Evolutionary conservation across 2,329 filamentous ascomycete species (phyloP), one percentile per base, ranked within the genome.

Genomic region (Sporothrix dimorphospora): DNA sequence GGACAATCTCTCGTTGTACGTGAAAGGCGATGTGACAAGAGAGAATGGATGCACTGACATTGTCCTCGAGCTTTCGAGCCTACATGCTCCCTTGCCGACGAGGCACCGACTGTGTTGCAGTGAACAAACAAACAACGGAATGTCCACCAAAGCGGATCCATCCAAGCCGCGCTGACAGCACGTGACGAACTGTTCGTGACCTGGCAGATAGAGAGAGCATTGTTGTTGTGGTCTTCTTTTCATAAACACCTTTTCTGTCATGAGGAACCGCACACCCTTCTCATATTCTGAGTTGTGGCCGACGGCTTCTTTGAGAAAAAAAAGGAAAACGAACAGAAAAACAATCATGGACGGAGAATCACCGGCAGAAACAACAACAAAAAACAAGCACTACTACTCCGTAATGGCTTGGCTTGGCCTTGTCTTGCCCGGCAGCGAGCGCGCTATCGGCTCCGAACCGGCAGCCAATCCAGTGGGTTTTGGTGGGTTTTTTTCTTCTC

Each of bases 381-480:
- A 34, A 57, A 57, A 34, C 53, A 57, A 57, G 53, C 53, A 57
- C 14, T 34, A 14, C 27, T 27, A 34, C 2, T 24, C 14, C n/a
- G n/a, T n/a, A n/a, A n/a, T n/a, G n/a, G n/a, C n/a, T n/a, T n/a
- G 19, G 45, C 45, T 47, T 47, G 51, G 51, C 30, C 6, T 34
- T 34, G 30, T 6, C 30, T 34, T 34, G 30, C 30, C 30, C 30
- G 30, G 30, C 51, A 30, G 24, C 12, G 51, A 30, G 4, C 34
- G 53, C 59, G 38, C 59, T 27, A 65, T 65, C 59, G 59, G 59
- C n/a, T 65, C 59, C 59, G 59, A 65, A 45, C 59, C 59, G 59
- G 59, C 59, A 57, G 27, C n/a, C 19, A 3, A 21, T 42, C 38
- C 4, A 11, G 8, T 63, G 12, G 49, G n/a, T 53, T 51, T 1